Base-by-base conservation (phyloP, 495 filamentous ascomycete genomes). In the Pseudomonodictys pantanalensis region DNA sequence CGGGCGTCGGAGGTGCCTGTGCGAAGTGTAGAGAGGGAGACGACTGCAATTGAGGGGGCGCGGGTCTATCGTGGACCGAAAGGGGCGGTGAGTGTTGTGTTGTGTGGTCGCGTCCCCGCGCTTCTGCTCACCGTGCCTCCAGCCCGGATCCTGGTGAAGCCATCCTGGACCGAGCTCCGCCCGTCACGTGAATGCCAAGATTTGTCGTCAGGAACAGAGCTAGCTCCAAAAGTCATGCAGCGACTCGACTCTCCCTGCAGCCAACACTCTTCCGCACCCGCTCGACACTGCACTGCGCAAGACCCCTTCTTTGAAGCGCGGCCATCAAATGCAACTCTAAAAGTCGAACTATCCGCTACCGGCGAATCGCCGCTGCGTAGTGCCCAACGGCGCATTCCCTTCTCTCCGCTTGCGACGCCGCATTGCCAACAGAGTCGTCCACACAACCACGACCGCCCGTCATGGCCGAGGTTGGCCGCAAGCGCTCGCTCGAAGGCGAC, bases 21-120 rank as follows among this genome's bases (percentile, higher is more conserved):
- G 29, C 20, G 18, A 9, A 29, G 33, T 17, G 65, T 30, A 60
- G 20, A 10, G 30, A 42, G 17, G 60, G 57, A 71, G 60, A 73
- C 78, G 64, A 74, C 29, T 56, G 20, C 47, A 60, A 62, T 63
- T 67, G 58, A 52, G 20, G 23, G 5, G n/a, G 11, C 11, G n/a
- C 10, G 20, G 35, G 30, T 60, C n/a, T 60, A 39, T 58, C 29
- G 50, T 29, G 49, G 28, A n/a, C 10, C 23, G 17, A 49, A 51
- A 45, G 43, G 51, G 57, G 10, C 4, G 50, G 35, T 23, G 51
- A 48, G 48, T 47, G 28, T 38, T 23, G 45, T 56, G 62, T 51
- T 52, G 33, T 55, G 18, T 24, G 26, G 29, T 54, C 55, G 54
- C n/a, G n/a, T n/a, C n/a, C n/a, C n/a, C n/a, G n/a, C n/a, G n/a